Conservation (phyloP, 2,329 filamentous ascomycete genomes). For the Penicillium sp. region DNA sequence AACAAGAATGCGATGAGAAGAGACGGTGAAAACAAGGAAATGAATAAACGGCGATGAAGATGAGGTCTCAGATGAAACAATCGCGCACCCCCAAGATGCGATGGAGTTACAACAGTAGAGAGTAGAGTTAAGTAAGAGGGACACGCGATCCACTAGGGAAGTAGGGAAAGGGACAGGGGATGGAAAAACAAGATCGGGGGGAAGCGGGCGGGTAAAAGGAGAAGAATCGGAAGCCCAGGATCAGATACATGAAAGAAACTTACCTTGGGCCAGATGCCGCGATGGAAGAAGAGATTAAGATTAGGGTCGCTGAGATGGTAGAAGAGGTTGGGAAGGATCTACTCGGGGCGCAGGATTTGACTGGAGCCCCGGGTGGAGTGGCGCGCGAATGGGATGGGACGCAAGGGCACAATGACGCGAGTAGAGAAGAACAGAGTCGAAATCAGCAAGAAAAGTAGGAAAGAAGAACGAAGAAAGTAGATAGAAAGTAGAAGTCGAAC, state of each 20-base stretch:
- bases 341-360: slow-evolving; percentile 19
- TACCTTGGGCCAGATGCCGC: neutral
- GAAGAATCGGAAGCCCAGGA: neutral
- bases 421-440: neutral
- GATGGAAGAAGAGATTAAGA: neutral
- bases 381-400: slow-evolving; percentile 2
- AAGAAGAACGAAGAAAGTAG: neutral
- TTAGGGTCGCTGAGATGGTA: neutral
- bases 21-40: neutral
- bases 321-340: slow-evolving; percentile 6
- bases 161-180: neutral
- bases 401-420: slow-evolving; percentile 2
- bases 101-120: neutral
- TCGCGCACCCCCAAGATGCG: neutral
- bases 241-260: neutral
- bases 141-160: slow-evolving; percentile 1
- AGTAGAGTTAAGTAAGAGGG: neutral
- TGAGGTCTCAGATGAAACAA: neutral
- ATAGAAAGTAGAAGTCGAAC: neutral
- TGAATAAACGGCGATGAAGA: neutral
- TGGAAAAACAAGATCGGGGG: neutral
- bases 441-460: neutral
- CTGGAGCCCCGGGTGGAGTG: slow-evolving; percentile 4
- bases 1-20: neutral
- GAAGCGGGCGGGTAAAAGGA: neutral